These are phyloP conservation scores for Cutaneotrichosporon dermatis DNA, from an alignment of 1,284 basidiomycete genomes.

Conservation along the genomic window DNA sequence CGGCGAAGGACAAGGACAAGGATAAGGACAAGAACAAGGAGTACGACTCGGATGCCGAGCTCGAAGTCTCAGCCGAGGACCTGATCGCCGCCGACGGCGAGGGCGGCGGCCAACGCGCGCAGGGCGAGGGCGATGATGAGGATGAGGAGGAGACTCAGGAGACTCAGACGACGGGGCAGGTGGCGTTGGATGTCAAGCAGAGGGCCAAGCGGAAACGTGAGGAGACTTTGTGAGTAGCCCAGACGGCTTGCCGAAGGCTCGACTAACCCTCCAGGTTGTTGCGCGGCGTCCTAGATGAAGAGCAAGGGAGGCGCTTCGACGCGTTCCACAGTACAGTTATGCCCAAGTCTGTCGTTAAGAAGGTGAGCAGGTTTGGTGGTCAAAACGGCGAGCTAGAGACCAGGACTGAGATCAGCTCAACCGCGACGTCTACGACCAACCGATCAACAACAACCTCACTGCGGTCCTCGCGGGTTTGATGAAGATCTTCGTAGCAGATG, in stretches of 20 bases:
- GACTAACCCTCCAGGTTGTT: slow-evolving; percentile 24
- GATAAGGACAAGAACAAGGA: slow-evolving; percentile 13
- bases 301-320: slow-evolving; percentile 41
- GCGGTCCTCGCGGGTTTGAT: slow-evolving; percentile 40
- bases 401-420: slow-evolving; percentile 28
- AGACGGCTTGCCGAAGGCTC: not conserved
- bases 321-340: slow-evolving; percentile 36
- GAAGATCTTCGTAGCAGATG: slow-evolving; percentile 45
- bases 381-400: too few species aligned
- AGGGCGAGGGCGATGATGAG: slow-evolving; percentile 22
- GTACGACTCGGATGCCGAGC: slow-evolving; percentile 17
- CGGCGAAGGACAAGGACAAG: slow-evolving; percentile 1
- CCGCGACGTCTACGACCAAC: slow-evolving; percentile 41
- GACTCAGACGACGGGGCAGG: not conserved
- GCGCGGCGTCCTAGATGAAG: slow-evolving; percentile 35
- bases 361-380: slow-evolving; percentile 19
- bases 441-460: slow-evolving; percentile 26
- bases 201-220: slow-evolving; percentile 15
- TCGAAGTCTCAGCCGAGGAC: slow-evolving; percentile 24
- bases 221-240: slow-evolving; percentile 13
- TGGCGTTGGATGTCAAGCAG: slow-evolving; percentile 10
- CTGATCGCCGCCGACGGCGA: slow-evolving; percentile 16
- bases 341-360: slow-evolving; percentile 33
- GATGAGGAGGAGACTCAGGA: slow-evolving; percentile 16
- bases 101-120: slow-evolving; percentile 3